phyloP scores from a whole-genome alignment of 768 basidiomycete genomes.

The Lactifluus piperatus region DNA sequence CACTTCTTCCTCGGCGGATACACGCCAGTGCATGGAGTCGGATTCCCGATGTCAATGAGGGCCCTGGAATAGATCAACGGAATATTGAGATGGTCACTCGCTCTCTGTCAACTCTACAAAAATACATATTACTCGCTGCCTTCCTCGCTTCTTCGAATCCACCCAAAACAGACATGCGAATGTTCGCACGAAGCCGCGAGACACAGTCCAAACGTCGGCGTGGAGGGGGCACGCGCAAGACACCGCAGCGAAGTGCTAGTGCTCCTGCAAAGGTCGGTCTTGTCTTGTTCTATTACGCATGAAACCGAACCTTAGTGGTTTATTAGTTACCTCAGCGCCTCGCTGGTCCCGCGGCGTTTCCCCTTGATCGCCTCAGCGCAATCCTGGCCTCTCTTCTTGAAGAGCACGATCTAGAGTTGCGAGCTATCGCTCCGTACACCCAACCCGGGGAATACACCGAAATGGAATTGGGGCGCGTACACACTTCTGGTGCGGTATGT shows the following conservation, averaged over 20 bases:
- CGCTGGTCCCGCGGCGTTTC: slow-evolving; percentile 69
- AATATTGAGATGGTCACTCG: slow-evolving; percentile 23
- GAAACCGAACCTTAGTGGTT: neutral
- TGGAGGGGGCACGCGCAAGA: slow-evolving; percentile 28
- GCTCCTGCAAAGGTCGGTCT: slow-evolving; percentile 24
- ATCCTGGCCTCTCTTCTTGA: slow-evolving; percentile 72
- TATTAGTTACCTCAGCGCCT: slow-evolving; percentile 65
- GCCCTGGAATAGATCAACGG: neutral
- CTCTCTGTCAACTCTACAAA: slow-evolving; percentile 55
- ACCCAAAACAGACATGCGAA: slow-evolving; percentile 63
- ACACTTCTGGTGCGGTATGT: slow-evolving; percentile 46
- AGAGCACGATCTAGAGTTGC: slow-evolving; percentile 52
- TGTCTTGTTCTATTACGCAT: neutral
- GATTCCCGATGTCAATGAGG: slow-evolving; percentile 34
- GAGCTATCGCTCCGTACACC: slow-evolving; percentile 37
- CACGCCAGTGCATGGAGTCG: slow-evolving; percentile 56
- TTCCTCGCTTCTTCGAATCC: slow-evolving; percentile 86
- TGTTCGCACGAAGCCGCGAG: slow-evolving; percentile 73
- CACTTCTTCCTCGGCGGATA: slow-evolving; percentile 58
- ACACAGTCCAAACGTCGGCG: slow-evolving; percentile 45
- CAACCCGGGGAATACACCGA: slow-evolving; percentile 68
- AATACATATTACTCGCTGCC: slow-evolving; percentile 66
- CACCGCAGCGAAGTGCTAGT: slow-evolving; percentile 19
- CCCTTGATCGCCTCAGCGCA: slow-evolving; percentile 70
- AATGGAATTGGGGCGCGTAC: slow-evolving; percentile 57